Evolutionary conservation across 2,329 filamentous ascomycete genomes (phyloP), one percentile per base, ranked within the genome.

Genomic region (Colletotrichum eleusines): DNA sequence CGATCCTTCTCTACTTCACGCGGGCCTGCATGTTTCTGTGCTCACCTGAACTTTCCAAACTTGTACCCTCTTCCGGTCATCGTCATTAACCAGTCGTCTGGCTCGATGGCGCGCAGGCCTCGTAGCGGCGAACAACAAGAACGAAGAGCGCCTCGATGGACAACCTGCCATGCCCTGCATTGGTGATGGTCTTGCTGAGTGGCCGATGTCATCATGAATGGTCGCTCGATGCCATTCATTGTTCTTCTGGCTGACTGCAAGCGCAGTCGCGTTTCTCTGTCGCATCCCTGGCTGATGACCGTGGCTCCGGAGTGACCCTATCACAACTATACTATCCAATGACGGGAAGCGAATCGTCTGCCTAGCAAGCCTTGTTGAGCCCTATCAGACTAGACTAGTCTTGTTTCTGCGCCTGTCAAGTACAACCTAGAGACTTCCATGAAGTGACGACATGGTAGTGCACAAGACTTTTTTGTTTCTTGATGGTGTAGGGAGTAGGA

Each of bases 21-120:
- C 48, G 42, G 40, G 26, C 42, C 50, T 33, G n/a, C 26, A 54
- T 28, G 38, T 42, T 54, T 46, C 61, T 42, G 20, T 46, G 42
- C 55, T 70, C 68, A 51, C 57, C 63, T 71, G 68, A 71, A 28
- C 42, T 50, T 35, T 59, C 59, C 63, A 44, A 35, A 14, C 48
- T 18, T 20, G 23, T 26, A 16, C 42, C 35, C 63, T 63, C 23
- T 38, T 31, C 44, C 38, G 64, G 46, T 35, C 42, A 63, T 71
- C 58, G 68, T 71, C 51, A 68, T 71, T 53, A 68, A 54, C 55
- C 53, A 44, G 48, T 61, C 51, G 35, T 44, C 64, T 40, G 55
- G 44, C 38, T 48, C 35, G 20, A 60, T 63, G 59, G 58, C 55
- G 64, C 28, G 58, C 46, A 51, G 33, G 48, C 33, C 67, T 57